Conservation (phyloP, 441 rosid genomes). For the Mallotus japonicus region DNA sequence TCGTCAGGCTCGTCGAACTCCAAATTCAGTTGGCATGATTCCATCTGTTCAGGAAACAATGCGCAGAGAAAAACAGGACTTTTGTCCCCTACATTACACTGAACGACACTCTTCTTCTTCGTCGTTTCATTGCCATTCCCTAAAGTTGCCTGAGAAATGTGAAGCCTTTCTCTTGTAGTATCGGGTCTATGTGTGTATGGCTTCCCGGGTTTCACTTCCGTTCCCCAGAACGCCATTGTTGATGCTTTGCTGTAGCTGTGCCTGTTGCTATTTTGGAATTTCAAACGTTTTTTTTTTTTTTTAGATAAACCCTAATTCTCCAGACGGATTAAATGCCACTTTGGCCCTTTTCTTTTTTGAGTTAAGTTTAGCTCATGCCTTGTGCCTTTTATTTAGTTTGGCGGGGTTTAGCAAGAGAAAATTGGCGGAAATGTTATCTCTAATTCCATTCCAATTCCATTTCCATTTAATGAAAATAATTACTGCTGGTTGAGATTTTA, state of each 20-base stretch:
- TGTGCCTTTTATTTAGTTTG: rapidly evolving
- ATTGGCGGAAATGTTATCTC: too few relatives aligned
- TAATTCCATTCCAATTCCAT: too few relatives aligned
- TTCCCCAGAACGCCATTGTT: conserved; percentile 35
- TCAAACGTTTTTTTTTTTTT: too few relatives aligned
- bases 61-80: conserved; percentile 62
- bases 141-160: conserved; percentile 73
- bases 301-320: too few relatives aligned
- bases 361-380: too few relatives aligned
- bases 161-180: conserved; percentile 45
- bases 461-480: too few relatives aligned
- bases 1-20: conserved; percentile 70
- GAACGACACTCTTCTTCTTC: conserved; percentile 46
- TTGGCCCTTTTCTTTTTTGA: too few relatives aligned
- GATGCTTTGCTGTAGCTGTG: too few relatives aligned
- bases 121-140: conserved; percentile 49
- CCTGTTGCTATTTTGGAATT: too few relatives aligned
- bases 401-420: too few relatives aligned
- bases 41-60: conserved; percentile 48
- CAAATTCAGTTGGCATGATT: conserved; percentile 58
- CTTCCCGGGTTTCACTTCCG: conserved; percentile 63
- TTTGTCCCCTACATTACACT: conserved; percentile 69
- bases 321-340: too few relatives aligned
- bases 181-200: conserved; percentile 46
- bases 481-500: too few relatives aligned